Base-by-base conservation (phyloP, 2,329 filamentous ascomycete species). In the Penicillium sp. region DNA sequence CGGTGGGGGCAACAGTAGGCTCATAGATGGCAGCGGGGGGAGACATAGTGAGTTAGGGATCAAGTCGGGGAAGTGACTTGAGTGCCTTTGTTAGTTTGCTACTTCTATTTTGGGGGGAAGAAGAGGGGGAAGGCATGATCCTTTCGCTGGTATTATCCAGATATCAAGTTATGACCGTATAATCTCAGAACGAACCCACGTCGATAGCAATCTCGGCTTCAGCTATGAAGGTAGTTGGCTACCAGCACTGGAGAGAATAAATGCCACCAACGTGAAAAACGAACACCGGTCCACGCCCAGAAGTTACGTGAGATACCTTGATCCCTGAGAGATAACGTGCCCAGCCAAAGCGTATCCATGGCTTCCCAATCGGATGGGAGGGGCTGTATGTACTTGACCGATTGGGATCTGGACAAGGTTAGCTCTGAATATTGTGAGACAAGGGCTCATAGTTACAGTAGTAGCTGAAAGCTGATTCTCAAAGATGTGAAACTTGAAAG, bases 81-180 rank as follows among this genome's bases (percentile, higher is more conserved):
- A 53, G 30, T 19, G 40, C 66, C 71, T 72, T 68, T 65, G 73
- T 74, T 73, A 81, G 74, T 74, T 73, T 77, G 66, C 70, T 72
- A 75, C 78, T 81, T 80, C 71, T 73, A 66, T 67, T 69, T 59
- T 12, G 4, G 63, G 67, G 70, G 73, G 72, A 67, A 73, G 71
- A 76, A 76, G 72, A 77, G 81, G 80, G 67, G 82, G 82, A 85
- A 86, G 86, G 91, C 92, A 96, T 96, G 92, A 95, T 96, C 90
- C 93, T 96, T 95, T 93, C 93, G 93, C 93, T 93, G 91, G 92
- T 92, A 95, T 95, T 94, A 94, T 93, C 92, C 91, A 92, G 91
- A 93, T 53, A 61, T 94, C 91, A 94, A 94, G 91, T 94, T 92
- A 82, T 84, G 84, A 89, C 92, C 91, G 91, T 95, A 90, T 95